A percentile compares a stretch with the other conserved stretches of the same genome.
Evolutionary conservation across 202 grass and related monocot genomes (phyloP).

Genomic region (Hordeum pubiflorum): DNA sequence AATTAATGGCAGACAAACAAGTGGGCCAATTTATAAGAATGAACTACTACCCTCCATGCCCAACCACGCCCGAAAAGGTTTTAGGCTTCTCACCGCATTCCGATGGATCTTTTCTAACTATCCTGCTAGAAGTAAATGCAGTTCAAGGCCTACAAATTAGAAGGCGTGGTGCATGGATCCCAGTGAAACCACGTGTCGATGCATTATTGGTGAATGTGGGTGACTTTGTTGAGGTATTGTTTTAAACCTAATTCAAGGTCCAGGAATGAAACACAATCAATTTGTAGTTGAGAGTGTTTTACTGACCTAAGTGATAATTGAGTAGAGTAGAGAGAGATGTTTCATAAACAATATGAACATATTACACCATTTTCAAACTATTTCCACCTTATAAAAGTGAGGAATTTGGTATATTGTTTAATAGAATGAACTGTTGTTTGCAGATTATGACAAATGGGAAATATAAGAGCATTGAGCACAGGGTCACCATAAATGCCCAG

Average conservation of each 20-base stretch:
- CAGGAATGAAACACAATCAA: too few species aligned
- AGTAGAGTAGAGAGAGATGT: neutral
- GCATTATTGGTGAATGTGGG: conserved; percentile 41
- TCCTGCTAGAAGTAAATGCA: conserved; percentile 26
- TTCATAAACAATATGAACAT: neutral
- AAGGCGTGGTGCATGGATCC: conserved; percentile 32
- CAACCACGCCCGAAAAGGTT: conserved; percentile 24
- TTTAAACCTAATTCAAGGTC: neutral
- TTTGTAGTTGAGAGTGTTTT: neutral
- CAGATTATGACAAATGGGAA: conserved; percentile 33
- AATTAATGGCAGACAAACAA: conserved; percentile 17
- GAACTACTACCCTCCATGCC: conserved; percentile 51
- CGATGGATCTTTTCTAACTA: conserved; percentile 30
- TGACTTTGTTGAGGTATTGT: conserved; percentile 39
- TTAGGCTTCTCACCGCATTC: conserved; percentile 44
- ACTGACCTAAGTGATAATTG: neutral
- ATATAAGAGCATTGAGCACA: conserved; percentile 38
- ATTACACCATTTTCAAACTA: neutral
- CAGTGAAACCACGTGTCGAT: conserved; percentile 20
- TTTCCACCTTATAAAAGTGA: neutral
- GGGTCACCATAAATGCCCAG: conserved; percentile 22
- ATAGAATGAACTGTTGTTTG: neutral
- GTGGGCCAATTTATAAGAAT: conserved; percentile 23
- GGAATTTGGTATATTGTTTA: neutral
- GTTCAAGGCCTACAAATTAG: conserved; percentile 43